phyloP scores from a whole-genome alignment of 768 basidiomycete species.

The Amanita fuliginea region DNA sequence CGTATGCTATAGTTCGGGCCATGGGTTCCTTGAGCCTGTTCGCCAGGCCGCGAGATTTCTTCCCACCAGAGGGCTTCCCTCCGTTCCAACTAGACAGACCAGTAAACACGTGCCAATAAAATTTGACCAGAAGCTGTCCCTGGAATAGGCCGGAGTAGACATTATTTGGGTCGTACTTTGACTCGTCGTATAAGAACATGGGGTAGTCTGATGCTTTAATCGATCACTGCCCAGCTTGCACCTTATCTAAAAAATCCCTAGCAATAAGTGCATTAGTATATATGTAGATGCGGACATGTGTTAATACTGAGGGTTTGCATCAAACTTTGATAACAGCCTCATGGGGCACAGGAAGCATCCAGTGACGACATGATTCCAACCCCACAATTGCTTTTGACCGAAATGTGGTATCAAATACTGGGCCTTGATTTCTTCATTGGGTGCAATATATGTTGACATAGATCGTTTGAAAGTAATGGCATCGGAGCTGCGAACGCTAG shows the following conservation, averaged over 20 bases:
- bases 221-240: not conserved
- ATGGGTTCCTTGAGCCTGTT: not conserved
- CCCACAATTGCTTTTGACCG: not conserved
- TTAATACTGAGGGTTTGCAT: not conserved
- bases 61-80: not conserved
- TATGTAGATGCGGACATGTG: not conserved
- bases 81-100: not conserved
- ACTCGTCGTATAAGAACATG: not conserved
- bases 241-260: not conserved
- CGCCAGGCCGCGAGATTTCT: not conserved
- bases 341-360: not conserved
- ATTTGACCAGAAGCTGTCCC: not conserved
- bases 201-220: not conserved
- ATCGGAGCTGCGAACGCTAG: not conserved
- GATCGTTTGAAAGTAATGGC: not conserved
- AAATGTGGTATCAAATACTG: not conserved
- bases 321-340: not conserved
- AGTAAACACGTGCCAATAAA: not conserved
- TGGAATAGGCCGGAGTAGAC: constrained; percentile 1
- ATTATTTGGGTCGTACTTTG: not conserved
- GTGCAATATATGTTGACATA: not conserved
- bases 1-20: not conserved
- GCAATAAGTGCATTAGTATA: not conserved
- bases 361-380: not conserved
- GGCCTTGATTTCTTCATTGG: not conserved